Base-by-base conservation (phyloP, 1,284 basidiomycete genomes). In the Gomphus bonarii region DNA sequence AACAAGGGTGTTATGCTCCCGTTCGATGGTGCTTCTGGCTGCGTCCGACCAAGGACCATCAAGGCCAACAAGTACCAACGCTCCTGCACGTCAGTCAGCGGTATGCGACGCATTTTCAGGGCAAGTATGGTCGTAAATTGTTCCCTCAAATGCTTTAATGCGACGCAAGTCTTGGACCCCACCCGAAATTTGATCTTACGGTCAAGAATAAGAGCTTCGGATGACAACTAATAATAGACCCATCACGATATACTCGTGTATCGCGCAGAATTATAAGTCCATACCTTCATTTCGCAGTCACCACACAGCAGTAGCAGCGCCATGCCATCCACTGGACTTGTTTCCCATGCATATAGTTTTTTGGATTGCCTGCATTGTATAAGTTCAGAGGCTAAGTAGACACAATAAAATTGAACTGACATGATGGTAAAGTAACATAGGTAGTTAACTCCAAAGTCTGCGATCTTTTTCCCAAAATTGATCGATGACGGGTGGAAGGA, bases 311-410 rank as follows among this genome's bases (percentile, higher is more conserved):
- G 73, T 18, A 92, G 68, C 49, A 99, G 70, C 1, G 91, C 82
- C 31, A 90, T 72, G 64, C 97, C 91, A 60, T 97, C 88, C 4
- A 93, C 82, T 1, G 93, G 88, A 1, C 90, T 86, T 1, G 90
- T 93, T 70, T 99, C 97, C 92, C 94, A 97, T n/a, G 88, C 94
- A 69, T 95, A 99, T 31, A 98, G 72, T 69, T 85, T 90, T 72
- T 88, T 92, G 12, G 91, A 92, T 67, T 92, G 90, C 88, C 92
- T 91, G 63, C 30, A 48, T 38, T 36, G 12, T 43, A 20, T 50
- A 56, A 44, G 43, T 10, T 25, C 20, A 44, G 16, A 51, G 25
- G 33, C 12, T 60, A 62, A 22, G 63, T 49, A 61, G 58, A n/a
- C n/a, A 49, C 11, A 31, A 55, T 40, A 52, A 30, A 56, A 43